phyloP scores from a whole-genome alignment of 139 green algal species.

The Edaphochlamys debaryana region DNA sequence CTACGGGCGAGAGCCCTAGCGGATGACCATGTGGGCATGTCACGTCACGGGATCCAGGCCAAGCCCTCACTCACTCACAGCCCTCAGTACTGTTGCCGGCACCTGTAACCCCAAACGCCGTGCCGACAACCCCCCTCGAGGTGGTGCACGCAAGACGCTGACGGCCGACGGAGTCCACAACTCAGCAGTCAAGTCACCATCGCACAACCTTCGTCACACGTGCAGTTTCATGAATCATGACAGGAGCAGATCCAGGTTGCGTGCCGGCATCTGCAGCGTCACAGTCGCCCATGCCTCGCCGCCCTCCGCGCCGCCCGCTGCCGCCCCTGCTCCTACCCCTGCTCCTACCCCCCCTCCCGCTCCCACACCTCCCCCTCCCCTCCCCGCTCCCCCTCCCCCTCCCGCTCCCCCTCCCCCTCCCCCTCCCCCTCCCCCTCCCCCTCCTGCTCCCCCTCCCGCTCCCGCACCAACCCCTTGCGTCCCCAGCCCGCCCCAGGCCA shows the following conservation, averaged over 20 bases:
- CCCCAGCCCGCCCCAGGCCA: background rate
- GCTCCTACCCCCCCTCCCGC: background rate
- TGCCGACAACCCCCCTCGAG: too few species aligned
- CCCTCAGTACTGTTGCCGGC: too few species aligned
- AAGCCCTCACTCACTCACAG: too few species aligned
- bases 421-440: background rate
- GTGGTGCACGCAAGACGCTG: too few species aligned
- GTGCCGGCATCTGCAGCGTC: slow-evolving; percentile 29
- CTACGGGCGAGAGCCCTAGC: too few species aligned
- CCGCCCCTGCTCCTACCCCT: background rate
- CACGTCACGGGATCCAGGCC: too few species aligned
- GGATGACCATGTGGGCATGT: too few species aligned
- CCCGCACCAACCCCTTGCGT: background rate
- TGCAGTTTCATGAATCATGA: too few species aligned
- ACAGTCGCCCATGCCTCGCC: background rate
- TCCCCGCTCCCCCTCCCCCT: background rate
- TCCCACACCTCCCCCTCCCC: background rate
- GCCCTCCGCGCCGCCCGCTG: background rate
- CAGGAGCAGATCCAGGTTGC: slow-evolving; percentile 30
- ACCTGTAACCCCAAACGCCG: too few species aligned
- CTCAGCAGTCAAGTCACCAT: too few species aligned
- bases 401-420: background rate
- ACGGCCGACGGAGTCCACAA: too few species aligned
- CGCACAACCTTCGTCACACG: too few species aligned
- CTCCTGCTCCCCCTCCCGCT: background rate